Percentiles rank a stretch among this genome's conserved stretches.
Evolutionary conservation across 163 green algal genomes (phyloP).

Genomic region (Chlamydomonas reinhardtii): DNA sequence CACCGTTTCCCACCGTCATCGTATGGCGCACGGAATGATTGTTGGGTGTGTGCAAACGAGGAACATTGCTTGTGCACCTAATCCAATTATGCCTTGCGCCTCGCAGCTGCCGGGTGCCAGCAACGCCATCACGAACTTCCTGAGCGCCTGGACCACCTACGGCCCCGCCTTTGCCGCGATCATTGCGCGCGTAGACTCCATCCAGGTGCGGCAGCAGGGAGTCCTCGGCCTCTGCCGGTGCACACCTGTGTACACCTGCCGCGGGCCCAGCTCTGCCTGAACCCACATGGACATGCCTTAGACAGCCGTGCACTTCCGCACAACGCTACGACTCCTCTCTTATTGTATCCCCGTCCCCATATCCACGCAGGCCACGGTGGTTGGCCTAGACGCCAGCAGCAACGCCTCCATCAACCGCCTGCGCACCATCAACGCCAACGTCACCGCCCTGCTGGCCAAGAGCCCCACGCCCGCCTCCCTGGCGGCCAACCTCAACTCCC

Average conservation of each 20-base stretch:
- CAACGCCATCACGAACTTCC: not conserved
- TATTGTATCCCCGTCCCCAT: too few species aligned
- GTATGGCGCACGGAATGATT: too few species aligned
- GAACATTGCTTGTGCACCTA: too few species aligned
- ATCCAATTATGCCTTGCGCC: too few species aligned
- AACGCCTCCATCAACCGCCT: not conserved
- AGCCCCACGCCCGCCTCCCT: not conserved
- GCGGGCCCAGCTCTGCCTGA: too few species aligned
- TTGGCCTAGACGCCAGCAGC: not conserved
- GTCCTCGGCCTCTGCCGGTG: too few species aligned
- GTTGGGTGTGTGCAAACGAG: too few species aligned
- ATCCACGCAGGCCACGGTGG: conserved; percentile 7
- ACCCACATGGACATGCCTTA: too few species aligned
- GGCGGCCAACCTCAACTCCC: not conserved
- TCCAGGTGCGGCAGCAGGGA: not conserved
- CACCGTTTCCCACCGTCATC: too few species aligned
- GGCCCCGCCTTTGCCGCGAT: not conserved
- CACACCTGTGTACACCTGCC: too few species aligned
- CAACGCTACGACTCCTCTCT: too few species aligned
- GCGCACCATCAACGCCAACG: not conserved
- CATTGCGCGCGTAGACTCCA: conserved; percentile 1
- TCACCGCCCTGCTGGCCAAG: not conserved
- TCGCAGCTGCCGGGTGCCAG: not conserved
- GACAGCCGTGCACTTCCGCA: too few species aligned
- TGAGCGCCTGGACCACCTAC: not conserved